These are phyloP conservation scores for Cercophora scortea DNA, from an alignment of 495 filamentous ascomycete species.

Conservation along the genomic window DNA sequence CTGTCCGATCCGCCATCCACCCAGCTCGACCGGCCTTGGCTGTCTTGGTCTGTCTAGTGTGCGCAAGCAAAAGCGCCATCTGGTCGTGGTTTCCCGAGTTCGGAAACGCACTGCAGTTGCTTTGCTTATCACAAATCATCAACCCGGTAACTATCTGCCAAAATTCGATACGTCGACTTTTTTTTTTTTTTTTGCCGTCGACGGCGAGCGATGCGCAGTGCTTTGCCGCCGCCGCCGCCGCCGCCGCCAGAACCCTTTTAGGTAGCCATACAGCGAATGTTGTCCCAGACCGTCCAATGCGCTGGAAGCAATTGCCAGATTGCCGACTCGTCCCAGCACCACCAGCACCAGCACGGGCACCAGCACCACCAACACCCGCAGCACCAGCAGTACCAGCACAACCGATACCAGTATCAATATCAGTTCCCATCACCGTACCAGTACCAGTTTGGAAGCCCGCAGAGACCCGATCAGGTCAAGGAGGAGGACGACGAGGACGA, in stretches of 20 bases:
- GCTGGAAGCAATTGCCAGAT: slow-evolving; percentile 7
- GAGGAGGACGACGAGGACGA: too few species aligned
- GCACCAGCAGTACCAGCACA: too few species aligned
- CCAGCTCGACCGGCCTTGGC: neutral
- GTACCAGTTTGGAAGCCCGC: too few species aligned
- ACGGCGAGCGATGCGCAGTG: too few species aligned
- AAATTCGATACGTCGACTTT: neutral
- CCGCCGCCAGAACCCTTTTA: neutral
- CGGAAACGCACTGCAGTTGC: too few species aligned
- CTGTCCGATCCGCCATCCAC: neutral
- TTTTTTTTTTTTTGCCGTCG: too few species aligned
- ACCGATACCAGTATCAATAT: too few species aligned
- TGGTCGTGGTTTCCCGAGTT: too few species aligned
- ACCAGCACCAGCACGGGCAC: neutral
- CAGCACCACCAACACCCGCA: neutral
- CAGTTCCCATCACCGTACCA: too few species aligned
- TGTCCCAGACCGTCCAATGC: slow-evolving; percentile 4
- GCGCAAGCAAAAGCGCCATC: too few species aligned
- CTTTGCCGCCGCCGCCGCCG: neutral
- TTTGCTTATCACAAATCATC: neutral
- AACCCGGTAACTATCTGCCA: neutral
- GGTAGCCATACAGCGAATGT: neutral
- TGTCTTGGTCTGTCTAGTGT: neutral
- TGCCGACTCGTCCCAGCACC: slow-evolving; percentile 2
- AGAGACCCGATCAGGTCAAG: too few species aligned